Evolutionary conservation across 73 alveolate species (phyloP).

Genomic region (Tetrahymena borealis): DNA sequence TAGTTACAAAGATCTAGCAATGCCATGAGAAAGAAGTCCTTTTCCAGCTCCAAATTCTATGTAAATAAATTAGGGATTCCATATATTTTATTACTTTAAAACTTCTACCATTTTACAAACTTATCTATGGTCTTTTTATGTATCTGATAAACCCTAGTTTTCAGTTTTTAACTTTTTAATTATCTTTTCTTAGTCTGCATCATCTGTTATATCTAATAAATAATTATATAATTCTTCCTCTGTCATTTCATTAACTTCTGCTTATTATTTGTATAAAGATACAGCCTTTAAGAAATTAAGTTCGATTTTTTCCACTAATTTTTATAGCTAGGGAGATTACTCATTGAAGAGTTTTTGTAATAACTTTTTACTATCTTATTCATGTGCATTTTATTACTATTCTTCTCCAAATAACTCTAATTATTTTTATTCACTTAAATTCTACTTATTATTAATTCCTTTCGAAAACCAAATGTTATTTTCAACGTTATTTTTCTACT

Average conservation of each 20-base stretch:
- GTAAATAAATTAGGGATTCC: slow-evolving; percentile 28
- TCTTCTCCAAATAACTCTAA: slow-evolving; percentile 7
- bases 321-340: background rate
- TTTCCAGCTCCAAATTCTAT: slow-evolving; percentile 86
- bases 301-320: background rate
- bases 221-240: background rate
- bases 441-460: slow-evolving; percentile 33
- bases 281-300: background rate
- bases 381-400: background rate
- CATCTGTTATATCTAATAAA: slow-evolving; percentile 8
- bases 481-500: slow-evolving; percentile 1
- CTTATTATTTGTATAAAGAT: background rate
- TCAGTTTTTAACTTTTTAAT: background rate
- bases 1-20: slow-evolving; percentile 42
- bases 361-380: background rate
- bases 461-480: slow-evolving; percentile 37
- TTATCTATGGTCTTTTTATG: slow-evolving; percentile 17
- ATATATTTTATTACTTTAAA: slow-evolving; percentile 35
- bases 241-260: background rate
- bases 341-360: background rate
- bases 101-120: slow-evolving; percentile 27
- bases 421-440: background rate
- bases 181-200: background rate
- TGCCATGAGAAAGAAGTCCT: slow-evolving; percentile 59
- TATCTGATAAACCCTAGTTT: slow-evolving; percentile 8